Base-by-base conservation (phyloP, 1,284 basidiomycete genomes). In the Singerocomus inundabilis region DNA sequence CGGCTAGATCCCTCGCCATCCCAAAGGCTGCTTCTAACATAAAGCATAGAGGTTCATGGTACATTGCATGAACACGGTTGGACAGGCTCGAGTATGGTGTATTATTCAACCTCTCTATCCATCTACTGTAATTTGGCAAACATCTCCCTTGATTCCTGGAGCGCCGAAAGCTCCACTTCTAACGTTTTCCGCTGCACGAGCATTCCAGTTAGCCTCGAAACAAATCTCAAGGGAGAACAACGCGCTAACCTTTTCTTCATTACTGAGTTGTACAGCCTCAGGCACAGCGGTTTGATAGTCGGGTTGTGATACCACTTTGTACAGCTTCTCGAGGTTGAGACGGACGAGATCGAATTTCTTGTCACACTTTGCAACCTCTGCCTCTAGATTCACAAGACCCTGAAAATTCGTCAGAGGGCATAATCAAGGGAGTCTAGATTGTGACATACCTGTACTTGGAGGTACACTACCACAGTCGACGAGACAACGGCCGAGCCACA, bases 401-500 rank as follows among this genome's bases (percentile, higher is more conserved):
- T 92, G 59, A n/a, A 32, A 24, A 11, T 34, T 0, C 4, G 31
- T 45, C 39, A 43, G n/a, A 40, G 11, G 32, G 9, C n/a, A 31
- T 4, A 44, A n/a, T 31, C 4, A 15, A 44, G 8, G 31, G 0
- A 21, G n/a, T 13, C 8, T 3, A 31, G 29, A 28, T 8, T 56
- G 10, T 13, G 66, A 25, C 85, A 53, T 63, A 92, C 92, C 68
- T 85, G 78, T 45, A 98, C 93, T 52, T 94, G 85, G 9, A 94
- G 78, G 67, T 95, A 84, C 4, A 92, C 79, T 35, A 85, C 81
- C 39, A 93, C 74, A 3, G 85, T 85, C 11, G 87, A 74, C 1
- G 84, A 87, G 31, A 99, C 81, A 28, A 91, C 82, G 46, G 82
- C 79, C 4, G 90, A 90, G 5, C 93, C 95, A 66, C 94, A 98